Evolutionary conservation across 257 asterid genomes (phyloP).

Genomic region (Anisodus tanguticus): DNA sequence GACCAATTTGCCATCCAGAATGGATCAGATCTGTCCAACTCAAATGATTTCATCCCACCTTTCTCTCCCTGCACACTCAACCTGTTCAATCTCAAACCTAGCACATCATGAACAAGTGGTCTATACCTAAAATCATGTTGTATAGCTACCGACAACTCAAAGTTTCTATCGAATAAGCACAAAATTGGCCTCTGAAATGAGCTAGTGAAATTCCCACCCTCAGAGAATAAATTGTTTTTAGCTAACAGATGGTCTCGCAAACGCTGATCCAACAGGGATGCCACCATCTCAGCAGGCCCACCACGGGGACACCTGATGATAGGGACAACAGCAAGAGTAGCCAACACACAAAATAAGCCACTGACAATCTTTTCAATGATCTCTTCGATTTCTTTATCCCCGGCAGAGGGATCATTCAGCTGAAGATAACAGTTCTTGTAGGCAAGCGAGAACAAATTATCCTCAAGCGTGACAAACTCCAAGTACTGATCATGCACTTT

Average conservation of each 20-base stretch:
- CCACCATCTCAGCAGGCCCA: constrained; percentile 99
- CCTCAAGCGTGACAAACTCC: constrained; percentile 91
- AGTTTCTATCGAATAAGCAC: constrained; percentile 89
- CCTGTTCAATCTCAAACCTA: constrained; percentile 90
- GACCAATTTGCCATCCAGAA: constrained; percentile 89
- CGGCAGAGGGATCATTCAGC: constrained; percentile 95
- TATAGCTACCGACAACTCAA: constrained; percentile 85
- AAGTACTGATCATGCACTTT: constrained; percentile 96
- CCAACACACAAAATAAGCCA: constrained; percentile 92
- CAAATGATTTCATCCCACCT: constrained; percentile 81
- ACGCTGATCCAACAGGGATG: constrained; percentile 83
- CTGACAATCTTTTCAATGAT: constrained; percentile 78
- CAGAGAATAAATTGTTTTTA: constrained; percentile 80
- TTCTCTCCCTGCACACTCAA: constrained; percentile 88
- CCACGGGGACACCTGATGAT: constrained; percentile 94
- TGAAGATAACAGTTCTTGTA: constrained; percentile 85
- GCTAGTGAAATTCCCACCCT: constrained; percentile 76
- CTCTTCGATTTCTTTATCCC: constrained; percentile 84
- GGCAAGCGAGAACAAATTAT: constrained; percentile 85
- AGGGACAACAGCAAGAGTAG: constrained; percentile 96
- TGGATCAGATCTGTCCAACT: constrained; percentile 76
- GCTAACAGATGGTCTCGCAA: constrained; percentile 89
- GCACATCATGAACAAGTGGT: constrained; percentile 94
- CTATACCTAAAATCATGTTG: constrained; percentile 97
- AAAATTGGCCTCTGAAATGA: constrained; percentile 93